These are phyloP conservation scores for Fusarium sp. DNA, from an alignment of 2,329 filamentous ascomycete genomes.

Conservation along the genomic window DNA sequence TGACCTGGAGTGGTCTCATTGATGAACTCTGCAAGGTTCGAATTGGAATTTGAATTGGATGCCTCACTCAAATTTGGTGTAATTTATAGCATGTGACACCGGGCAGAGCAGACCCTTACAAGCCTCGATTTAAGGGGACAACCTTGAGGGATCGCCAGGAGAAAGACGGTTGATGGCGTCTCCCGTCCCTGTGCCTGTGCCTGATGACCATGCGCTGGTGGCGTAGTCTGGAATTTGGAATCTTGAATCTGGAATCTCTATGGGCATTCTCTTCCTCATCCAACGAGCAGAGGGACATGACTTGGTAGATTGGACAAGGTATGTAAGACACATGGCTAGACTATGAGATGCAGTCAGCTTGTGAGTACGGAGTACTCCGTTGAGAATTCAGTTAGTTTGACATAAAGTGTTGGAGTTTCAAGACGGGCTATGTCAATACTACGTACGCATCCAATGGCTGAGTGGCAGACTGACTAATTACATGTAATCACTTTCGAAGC, in stretches of 20 bases:
- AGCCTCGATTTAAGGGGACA: conserved; percentile 5
- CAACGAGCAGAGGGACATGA: neutral
- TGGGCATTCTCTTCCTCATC: neutral
- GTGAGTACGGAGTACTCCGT: neutral
- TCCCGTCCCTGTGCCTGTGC: conserved; percentile 9
- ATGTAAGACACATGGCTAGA: conserved; percentile 9
- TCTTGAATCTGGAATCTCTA: too few species aligned
- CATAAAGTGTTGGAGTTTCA: neutral
- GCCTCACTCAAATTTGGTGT: neutral
- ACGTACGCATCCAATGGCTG: neutral
- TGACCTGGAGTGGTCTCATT: conserved; percentile 6
- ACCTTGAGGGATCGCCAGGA: conserved; percentile 17
- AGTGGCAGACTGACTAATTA: neutral
- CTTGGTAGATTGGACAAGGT: neutral
- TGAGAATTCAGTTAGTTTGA: neutral
- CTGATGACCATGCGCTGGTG: conserved; percentile 32
- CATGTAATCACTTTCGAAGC: too few species aligned
- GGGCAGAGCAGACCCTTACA: neutral
- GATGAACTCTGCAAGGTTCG: conserved; percentile 5
- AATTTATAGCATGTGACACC: neutral
- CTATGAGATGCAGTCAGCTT: neutral
- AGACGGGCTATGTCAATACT: conserved; percentile 3
- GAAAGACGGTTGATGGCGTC: conserved; percentile 28
- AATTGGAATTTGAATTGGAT: conserved; percentile 5
- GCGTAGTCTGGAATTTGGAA: conserved; percentile 26